Percentiles rank a stretch among this genome's conserved stretches.
Evolutionary conservation across 495 filamentous ascomycete genomes (phyloP).

Genomic region (Pyrenula massariospora): DNA sequence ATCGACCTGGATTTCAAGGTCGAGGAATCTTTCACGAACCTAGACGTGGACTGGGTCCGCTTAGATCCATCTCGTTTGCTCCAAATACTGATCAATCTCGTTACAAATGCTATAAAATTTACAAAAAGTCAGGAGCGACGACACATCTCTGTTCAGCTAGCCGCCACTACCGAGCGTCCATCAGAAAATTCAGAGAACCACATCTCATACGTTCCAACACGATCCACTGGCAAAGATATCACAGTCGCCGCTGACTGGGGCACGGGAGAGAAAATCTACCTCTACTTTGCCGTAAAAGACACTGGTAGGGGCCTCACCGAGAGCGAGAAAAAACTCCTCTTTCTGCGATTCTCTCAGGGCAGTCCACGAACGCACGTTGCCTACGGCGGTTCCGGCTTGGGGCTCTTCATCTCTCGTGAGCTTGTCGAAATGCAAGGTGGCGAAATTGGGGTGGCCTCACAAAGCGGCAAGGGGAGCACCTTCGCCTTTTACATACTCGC

Average conservation of each 20-base stretch:
- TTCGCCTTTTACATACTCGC: conserved; percentile 77
- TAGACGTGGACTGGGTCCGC: conserved; percentile 52
- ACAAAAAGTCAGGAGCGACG: conserved; percentile 42
- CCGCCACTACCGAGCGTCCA: conserved; percentile 46
- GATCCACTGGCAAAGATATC: conserved; percentile 36
- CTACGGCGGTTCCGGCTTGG: conserved; percentile 75
- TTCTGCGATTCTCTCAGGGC: conserved; percentile 73
- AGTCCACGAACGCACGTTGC: conserved; percentile 66
- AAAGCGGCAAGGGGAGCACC: conserved; percentile 61
- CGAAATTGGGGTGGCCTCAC: conserved; percentile 67
- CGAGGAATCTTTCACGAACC: conserved; percentile 40
- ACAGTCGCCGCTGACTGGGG: conserved; percentile 54
- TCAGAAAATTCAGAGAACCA: conserved; percentile 26
- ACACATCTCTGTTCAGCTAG: conserved; percentile 57
- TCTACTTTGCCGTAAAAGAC: conserved; percentile 66
- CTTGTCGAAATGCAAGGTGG: conserved; percentile 75
- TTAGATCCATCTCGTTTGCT: conserved; percentile 60
- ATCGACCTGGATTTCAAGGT: conserved; percentile 53
- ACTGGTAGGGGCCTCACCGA: conserved; percentile 66
- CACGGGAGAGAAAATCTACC: conserved; percentile 49
- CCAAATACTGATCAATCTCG: conserved; percentile 65
- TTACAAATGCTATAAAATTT: conserved; percentile 73
- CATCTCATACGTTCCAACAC: conserved; percentile 43
- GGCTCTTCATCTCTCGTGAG: conserved; percentile 69
- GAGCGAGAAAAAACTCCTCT: conserved; percentile 62